Evolutionary conservation across 2,329 filamentous ascomycete species (phyloP), one percentile per base, ranked within the genome.

Genomic region (Penicillium sp.): DNA sequence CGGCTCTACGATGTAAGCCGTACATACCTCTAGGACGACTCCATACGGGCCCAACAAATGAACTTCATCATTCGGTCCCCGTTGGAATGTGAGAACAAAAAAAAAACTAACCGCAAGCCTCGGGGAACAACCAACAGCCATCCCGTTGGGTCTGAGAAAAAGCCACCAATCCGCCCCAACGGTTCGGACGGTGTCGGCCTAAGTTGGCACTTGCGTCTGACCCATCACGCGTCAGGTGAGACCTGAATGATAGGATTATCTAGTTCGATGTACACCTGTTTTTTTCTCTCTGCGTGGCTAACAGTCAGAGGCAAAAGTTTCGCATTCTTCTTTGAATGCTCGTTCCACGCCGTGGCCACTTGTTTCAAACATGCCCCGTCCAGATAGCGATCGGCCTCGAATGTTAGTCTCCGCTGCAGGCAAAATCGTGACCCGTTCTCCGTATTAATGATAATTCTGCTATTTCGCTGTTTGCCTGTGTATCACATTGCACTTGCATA

Each of bases 161-260:
- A 32, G 6, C 31, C 39, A 13, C 31, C 13, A 13, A 37, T 53
- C 41, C 42, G 37, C 18, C 46, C 51, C 51, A 57, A 46, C 55
- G 52, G 55, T 55, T 45, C 46, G 55, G 54, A 49, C 35, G 15
- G 21, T 40, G 29, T 57, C 18, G 37, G 34, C 39, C 44, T 39
- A 21, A 40, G 27, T 23, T 54, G 46, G 41, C 46, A 50, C 34
- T 37, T 53, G 44, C 45, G 32, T 69, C 61, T 67, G 67, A 71
- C 59, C 58, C 63, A 66, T 71, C 67, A 70, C 64, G 65, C 64
- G 65, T 68, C 68, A 66, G 60, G 61, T 56, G 39, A 57, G 50
- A 54, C 59, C 50, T 41, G 31, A 61, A 60, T 55, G 38, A 16
- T 38, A 15, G 51, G 49, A 56, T 46, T 50, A 23, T 29, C 10